Evolutionary conservation across 2,329 filamentous ascomycete genomes (phyloP), one percentile per base, ranked within the genome.

Genomic region (Xylaria sp.): DNA sequence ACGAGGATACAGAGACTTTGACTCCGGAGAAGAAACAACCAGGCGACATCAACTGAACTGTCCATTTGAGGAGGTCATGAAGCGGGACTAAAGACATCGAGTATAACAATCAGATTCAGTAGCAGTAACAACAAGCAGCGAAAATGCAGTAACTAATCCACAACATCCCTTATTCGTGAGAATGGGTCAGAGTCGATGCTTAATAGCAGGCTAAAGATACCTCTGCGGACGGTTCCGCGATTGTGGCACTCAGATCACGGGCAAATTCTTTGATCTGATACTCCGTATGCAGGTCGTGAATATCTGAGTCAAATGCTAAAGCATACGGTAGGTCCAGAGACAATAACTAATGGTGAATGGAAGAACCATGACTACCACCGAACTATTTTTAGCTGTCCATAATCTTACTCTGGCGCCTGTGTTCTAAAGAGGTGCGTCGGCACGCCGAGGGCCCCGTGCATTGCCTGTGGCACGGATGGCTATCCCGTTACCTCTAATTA

Each of bases 401-500:
- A 37, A 2, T 37, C 34, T 37, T 37, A 10, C 34, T 37, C 10
- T 37, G 34, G 34, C 8, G 7, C 34, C 34, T 10, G 1, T 37
- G 8, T 37, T 10, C 34, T 37, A 37, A 8, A 10, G 8, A 37
- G 34, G 34, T 37, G 7, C 18, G 20, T 39, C 9, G 32, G 52
- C n/a, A 39, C 18, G 32, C 56, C 39, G 56, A 58, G 23, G 56
- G 15, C 15, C 39, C 56, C 56, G 39, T 58, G 10, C 3, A 34
- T 12, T 10, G 25, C 32, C 28, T 10, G 25, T 10, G 28, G 18
- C 32, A 50, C 9, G n/a, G 20, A 50, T 50, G 8, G 46, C 9
- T 23, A 10, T 3, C 25, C 50, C 39, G 51, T 39, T 25, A 63
- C 20, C 18, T n/a, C 20, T 62, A 34, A 32, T 28, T 67, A 58